These are phyloP conservation scores for Rostrohypoxylon terebratum DNA, from an alignment of 495 filamentous ascomycete species.

Conservation along the genomic window DNA sequence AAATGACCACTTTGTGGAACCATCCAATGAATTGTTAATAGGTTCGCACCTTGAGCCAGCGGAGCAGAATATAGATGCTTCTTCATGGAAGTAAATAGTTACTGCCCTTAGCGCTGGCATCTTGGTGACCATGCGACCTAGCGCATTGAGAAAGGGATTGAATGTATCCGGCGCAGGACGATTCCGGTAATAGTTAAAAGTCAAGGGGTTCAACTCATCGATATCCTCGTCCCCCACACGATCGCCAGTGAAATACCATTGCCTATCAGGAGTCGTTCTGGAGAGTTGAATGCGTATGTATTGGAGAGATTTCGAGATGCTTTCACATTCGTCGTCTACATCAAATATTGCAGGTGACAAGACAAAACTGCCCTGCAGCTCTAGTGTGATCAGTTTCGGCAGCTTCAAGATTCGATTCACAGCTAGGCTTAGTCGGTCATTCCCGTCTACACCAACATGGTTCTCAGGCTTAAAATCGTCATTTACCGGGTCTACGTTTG, in stretches of 20 bases:
- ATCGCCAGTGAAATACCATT: conserved; percentile 16
- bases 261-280: conserved; percentile 11
- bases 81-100: background rate
- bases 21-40: no score
- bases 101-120: conserved; percentile 9
- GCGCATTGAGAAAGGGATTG: conserved; percentile 15
- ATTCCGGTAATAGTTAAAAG: background rate
- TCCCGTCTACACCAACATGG: background rate
- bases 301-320: conserved; percentile 6
- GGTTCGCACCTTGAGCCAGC: background rate
- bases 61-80: background rate
- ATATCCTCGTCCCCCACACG: background rate
- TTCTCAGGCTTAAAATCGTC: conserved; percentile 19
- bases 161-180: conserved; percentile 11
- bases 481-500: conserved; percentile 1
- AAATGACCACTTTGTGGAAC: no score
- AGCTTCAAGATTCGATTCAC: conserved; percentile 21
- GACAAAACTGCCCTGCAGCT: background rate
- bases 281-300: background rate
- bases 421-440: conserved; percentile 14
- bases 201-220: background rate
- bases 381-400: background rate
- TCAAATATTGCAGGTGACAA: conserved; percentile 19
- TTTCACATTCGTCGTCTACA: background rate
- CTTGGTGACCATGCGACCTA: conserved; percentile 9